Base-by-base conservation (phyloP, 2,329 filamentous ascomycete genomes). In the Scedosporium dehoogii region DNA sequence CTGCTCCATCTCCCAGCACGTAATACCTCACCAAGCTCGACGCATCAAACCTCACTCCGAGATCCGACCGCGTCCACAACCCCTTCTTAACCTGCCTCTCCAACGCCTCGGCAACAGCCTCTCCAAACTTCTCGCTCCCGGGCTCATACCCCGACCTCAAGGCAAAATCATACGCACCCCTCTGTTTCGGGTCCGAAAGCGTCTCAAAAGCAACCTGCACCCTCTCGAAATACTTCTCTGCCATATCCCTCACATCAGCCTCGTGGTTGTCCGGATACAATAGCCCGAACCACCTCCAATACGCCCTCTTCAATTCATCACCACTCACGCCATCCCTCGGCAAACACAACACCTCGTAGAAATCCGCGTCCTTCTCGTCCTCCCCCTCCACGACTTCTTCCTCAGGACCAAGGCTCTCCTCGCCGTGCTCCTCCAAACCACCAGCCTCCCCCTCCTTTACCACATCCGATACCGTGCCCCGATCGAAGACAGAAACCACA, bases 191-290 rank as follows among this genome's bases (percentile, higher is more conserved):
- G 58, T 79, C 74, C 57, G 78, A 74, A n/a, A 82, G 71, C 1
- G 75, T 77, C 68, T 81, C 79, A 58, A 79, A 81, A 6, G 78
- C 79, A 12, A 70, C 68, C 62, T 80, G 75, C 3, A 76, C 72
- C 46, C 72, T 69, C 10, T 72, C 68, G 58, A 81, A 76, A 65
- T 79, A 77, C 23, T 68, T 68, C 12, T 72, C 72, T 23, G 78
- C 78, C 42, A 73, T 66, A 38, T 72, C 71, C 42, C 73, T 75
- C 58, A 75, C 69, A 38, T 74, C 68, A 7, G 72, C 68, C 2
- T 78, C 74, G 63, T 80, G 75, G 58, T 69, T 72, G 33, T 77
- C 75, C 6, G 75, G 75, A 64, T 79, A 75, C 61, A 82, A 74
- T 42, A 79, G 70, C 56, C 75, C 71, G 53, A 77, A 75, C 16